These are phyloP conservation scores for Apiospora arundinis DNA, from an alignment of 2,329 filamentous ascomycete genomes.

Conservation along the genomic window DNA sequence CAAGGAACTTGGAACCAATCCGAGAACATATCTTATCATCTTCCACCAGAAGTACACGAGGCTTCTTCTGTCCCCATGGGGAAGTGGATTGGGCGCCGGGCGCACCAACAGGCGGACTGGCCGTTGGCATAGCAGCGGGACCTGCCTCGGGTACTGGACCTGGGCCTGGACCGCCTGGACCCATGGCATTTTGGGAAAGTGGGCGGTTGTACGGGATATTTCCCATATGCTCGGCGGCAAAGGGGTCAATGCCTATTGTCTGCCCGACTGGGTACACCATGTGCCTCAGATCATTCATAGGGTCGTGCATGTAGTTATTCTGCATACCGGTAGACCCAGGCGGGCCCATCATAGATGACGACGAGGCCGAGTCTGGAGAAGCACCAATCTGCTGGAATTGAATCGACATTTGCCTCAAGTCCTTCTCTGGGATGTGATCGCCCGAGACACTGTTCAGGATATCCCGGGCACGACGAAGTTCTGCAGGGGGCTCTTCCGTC, in stretches of 20 bases:
- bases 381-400: slow-evolving; percentile 58
- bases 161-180: slow-evolving; percentile 39
- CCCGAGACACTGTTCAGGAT: slow-evolving; percentile 59
- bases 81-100: slow-evolving; percentile 47
- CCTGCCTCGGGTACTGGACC: slow-evolving; percentile 44
- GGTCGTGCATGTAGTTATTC: slow-evolving; percentile 55
- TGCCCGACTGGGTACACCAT: slow-evolving; percentile 92
- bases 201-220: slow-evolving; percentile 88
- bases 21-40: slow-evolving; percentile 73
- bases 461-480: slow-evolving; percentile 63
- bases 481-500: slow-evolving; percentile 53
- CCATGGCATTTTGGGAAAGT: slow-evolving; percentile 57
- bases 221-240: slow-evolving; percentile 91
- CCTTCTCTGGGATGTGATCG: slow-evolving; percentile 59
- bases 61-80: slow-evolving; percentile 67
- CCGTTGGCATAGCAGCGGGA: slow-evolving; percentile 43
- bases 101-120: slow-evolving; percentile 35
- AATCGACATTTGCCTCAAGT: slow-evolving; percentile 60
- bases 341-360: slow-evolving; percentile 64
- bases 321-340: slow-evolving; percentile 47
- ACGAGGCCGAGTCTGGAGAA: slow-evolving; percentile 58
- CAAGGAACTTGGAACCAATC: slow-evolving; percentile 72
- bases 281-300: slow-evolving; percentile 62
- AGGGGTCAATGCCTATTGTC: slow-evolving; percentile 91
- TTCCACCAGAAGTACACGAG: slow-evolving; percentile 89